A percentile compares a stretch with the other conserved stretches of the same genome.
These are phyloP conservation scores for Scleromitrula shiraiana DNA, from an alignment of 2,329 filamentous ascomycete species.

Conservation along the genomic window DNA sequence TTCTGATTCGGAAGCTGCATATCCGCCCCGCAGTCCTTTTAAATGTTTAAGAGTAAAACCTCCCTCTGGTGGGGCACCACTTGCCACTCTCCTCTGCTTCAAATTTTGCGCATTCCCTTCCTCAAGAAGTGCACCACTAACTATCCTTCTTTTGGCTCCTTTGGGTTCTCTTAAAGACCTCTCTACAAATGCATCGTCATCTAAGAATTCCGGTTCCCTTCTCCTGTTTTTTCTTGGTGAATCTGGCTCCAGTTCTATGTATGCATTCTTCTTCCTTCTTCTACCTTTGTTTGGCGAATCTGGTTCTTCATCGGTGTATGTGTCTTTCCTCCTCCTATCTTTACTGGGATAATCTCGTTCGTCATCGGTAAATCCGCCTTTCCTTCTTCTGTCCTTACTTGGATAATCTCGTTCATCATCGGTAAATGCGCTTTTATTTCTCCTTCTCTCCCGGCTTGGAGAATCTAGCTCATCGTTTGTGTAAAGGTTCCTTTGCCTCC, in stretches of 20 bases:
- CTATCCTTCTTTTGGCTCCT: constrained; percentile 46
- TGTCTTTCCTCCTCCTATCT: not conserved
- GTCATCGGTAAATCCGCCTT: constrained; percentile 1
- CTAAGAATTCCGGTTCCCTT: constrained; percentile 13
- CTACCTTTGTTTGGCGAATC: not conserved
- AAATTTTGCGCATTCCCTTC: constrained; percentile 51
- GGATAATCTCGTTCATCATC: constrained; percentile 3
- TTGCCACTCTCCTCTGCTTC: constrained; percentile 38
- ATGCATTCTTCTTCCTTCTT: not conserved
- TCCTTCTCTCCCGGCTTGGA: constrained; percentile 1
- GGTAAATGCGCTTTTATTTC: not conserved
- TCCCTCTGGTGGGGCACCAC: constrained; percentile 22
- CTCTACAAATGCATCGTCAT: constrained; percentile 20
- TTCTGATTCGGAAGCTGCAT: constrained; percentile 3
- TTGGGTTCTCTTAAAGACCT: constrained; percentile 20
- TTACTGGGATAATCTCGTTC: not conserved
- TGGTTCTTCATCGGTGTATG: not conserved
- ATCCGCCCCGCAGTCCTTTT: constrained; percentile 31
- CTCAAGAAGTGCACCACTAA: constrained; percentile 62
- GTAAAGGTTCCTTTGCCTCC: too few species aligned
- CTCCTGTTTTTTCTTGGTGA: constrained; percentile 1
- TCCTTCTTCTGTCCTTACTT: not conserved
- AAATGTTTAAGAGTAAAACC: constrained; percentile 36
- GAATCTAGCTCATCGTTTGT: too few species aligned
- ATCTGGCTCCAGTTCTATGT: not conserved